phyloP scores from a whole-genome alignment of 305 asterid species.

The Fraxinus paxiana region DNA sequence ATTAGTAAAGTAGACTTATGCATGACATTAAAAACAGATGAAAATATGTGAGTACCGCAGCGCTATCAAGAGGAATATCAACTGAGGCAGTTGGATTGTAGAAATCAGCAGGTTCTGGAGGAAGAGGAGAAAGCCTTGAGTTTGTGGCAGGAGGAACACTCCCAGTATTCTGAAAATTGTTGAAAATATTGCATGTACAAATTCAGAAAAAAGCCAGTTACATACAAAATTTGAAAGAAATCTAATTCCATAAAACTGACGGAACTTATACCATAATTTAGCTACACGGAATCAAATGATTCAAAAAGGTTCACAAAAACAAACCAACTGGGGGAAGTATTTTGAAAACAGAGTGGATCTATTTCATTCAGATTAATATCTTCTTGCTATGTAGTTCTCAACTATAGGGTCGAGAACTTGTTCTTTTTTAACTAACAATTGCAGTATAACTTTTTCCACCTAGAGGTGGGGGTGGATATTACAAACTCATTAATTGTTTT shows the following conservation, averaged over 20 bases:
- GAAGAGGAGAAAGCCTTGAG: slow-evolving; percentile 93
- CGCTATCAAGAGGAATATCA: slow-evolving; percentile 79
- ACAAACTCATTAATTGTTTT: background rate
- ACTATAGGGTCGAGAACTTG: background rate
- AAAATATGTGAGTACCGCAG: slow-evolving; percentile 44
- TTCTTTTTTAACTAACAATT: background rate
- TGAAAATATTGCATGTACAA: background rate
- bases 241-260: background rate
- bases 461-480: background rate
- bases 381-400: background rate
- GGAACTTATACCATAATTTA: background rate
- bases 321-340: background rate
- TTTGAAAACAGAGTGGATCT: background rate
- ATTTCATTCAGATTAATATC: slow-evolving; percentile 1
- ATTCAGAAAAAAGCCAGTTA: background rate
- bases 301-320: background rate
- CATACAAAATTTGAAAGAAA: background rate
- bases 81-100: slow-evolving; percentile 77
- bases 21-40: background rate
- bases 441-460: background rate
- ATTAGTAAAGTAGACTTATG: slow-evolving; percentile 21
- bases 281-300: background rate
- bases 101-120: slow-evolving; percentile 93
- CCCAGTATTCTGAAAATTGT: slow-evolving; percentile 46
- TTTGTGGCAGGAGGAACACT: slow-evolving; percentile 75